A percentile compares a stretch with the other conserved stretches of the same genome.
Conservation (phyloP, 2,329 filamentous ascomycete species). For the Colletotrichum gloeosporioides region DNA sequence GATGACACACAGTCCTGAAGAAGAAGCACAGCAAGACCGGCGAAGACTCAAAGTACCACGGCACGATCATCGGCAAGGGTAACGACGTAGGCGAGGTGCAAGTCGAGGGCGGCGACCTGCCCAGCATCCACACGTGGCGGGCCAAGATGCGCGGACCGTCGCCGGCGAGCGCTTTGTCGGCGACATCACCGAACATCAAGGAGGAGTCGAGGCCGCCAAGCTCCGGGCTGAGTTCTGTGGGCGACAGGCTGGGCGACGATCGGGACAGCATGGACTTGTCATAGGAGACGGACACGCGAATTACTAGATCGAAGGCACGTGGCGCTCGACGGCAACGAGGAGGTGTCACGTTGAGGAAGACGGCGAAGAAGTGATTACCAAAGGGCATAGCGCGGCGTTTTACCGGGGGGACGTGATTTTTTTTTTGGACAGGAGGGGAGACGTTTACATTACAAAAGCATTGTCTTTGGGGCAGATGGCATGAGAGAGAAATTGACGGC, state of each 20-base stretch:
- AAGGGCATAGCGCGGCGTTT: slow-evolving; percentile 24
- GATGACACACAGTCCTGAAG: slow-evolving; percentile 70
- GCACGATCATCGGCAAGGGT: slow-evolving; percentile 79
- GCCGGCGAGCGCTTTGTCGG: slow-evolving; percentile 20
- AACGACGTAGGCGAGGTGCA: slow-evolving; percentile 71
- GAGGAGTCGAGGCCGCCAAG: slow-evolving; percentile 52
- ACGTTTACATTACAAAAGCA: not conserved
- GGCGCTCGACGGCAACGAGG: not conserved
- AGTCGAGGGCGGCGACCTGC: slow-evolving; percentile 78
- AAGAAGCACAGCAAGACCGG: slow-evolving; percentile 91
- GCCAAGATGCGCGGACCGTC: slow-evolving; percentile 40
- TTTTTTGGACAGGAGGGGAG: not conserved
- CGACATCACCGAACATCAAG: slow-evolving; percentile 19
- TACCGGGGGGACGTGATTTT: not conserved
- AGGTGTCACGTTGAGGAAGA: not conserved
- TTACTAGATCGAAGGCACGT: not conserved
- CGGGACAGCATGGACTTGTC: slow-evolving; percentile 53
- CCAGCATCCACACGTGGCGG: slow-evolving; percentile 72
- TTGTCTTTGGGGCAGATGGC: not conserved
- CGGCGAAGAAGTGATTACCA: not conserved
- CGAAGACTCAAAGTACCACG: slow-evolving; percentile 84
- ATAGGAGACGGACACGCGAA: slow-evolving; percentile 24
- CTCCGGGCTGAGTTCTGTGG: slow-evolving; percentile 63
- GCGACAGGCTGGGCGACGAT: slow-evolving; percentile 49
- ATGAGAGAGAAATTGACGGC: not conserved